Conservation (phyloP, 495 filamentous ascomycete genomes). For the Hypoxylon trugodes region DNA sequence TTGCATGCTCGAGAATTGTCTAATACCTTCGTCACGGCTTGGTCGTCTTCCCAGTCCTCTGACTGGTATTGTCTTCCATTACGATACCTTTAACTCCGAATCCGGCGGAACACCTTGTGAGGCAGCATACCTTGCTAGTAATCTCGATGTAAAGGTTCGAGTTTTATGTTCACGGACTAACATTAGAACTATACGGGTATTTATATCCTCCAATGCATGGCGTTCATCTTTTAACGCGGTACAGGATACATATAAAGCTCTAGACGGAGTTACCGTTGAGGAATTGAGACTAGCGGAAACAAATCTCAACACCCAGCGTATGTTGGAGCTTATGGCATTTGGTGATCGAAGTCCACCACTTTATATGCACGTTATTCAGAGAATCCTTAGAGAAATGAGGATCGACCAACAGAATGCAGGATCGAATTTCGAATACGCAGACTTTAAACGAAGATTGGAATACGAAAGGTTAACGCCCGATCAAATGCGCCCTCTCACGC, state of each 20-base stretch:
- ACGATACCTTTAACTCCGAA: neutral
- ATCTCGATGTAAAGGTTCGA: neutral
- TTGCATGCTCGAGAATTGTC: neutral
- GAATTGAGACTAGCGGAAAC: neutral
- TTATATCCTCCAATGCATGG: neutral
- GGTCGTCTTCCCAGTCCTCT: neutral
- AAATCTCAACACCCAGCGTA: conserved; percentile 1
- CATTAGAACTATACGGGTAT: neutral
- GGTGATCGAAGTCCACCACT: neutral
- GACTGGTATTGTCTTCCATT: conserved; percentile 1
- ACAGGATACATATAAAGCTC: neutral
- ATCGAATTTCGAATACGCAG: neutral
- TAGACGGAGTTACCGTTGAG: neutral
- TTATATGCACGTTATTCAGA: conserved; percentile 3
- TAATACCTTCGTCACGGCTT: neutral
- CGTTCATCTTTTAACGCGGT: neutral
- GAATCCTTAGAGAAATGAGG: conserved; percentile 1
- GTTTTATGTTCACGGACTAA: neutral
- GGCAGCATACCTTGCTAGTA: neutral
- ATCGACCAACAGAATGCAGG: neutral
- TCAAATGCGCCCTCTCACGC: neutral
- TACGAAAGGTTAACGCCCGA: neutral
- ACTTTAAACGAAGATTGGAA: neutral
- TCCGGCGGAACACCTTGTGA: neutral
- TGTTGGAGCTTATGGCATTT: conserved; percentile 6